These are phyloP conservation scores for Colletotrichum trifolii DNA, from an alignment of 2,329 filamentous ascomycete genomes.

Conservation along the genomic window DNA sequence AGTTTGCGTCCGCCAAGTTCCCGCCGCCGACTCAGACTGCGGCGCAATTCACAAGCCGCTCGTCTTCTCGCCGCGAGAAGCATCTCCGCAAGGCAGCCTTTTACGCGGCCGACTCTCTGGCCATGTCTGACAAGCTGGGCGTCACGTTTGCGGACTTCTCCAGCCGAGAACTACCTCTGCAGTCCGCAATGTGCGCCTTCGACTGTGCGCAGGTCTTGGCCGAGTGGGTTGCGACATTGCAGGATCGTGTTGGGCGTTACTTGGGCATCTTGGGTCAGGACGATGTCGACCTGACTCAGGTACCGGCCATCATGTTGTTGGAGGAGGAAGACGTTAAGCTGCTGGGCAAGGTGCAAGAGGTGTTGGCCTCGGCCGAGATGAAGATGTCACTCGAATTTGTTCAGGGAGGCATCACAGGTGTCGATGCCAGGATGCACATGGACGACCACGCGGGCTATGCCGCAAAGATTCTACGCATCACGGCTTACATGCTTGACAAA, in stretches of 20 bases:
- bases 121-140: constrained; percentile 87
- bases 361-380: constrained; percentile 79
- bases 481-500: constrained; percentile 87
- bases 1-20: constrained; percentile 55
- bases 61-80: constrained; percentile 80
- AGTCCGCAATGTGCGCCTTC: constrained; percentile 91
- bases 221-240: constrained; percentile 93
- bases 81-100: constrained; percentile 94
- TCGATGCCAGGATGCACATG: constrained; percentile 66
- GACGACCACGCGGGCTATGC: constrained; percentile 80
- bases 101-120: constrained; percentile 91
- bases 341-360: constrained; percentile 82
- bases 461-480: constrained; percentile 84
- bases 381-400: constrained; percentile 75
- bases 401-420: constrained; percentile 60
- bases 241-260: constrained; percentile 92
- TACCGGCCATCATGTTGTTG: constrained; percentile 88
- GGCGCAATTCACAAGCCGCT: constrained; percentile 46
- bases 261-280: constrained; percentile 88
- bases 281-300: constrained; percentile 79
- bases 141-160: constrained; percentile 87
- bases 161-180: constrained; percentile 86
- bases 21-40: constrained; percentile 38
- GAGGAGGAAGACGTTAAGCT: constrained; percentile 93
- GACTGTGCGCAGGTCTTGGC: constrained; percentile 94